These are phyloP conservation scores for Paecilomyces fulvus DNA, from an alignment of 2,329 filamentous ascomycete genomes.

Conservation along the genomic window DNA sequence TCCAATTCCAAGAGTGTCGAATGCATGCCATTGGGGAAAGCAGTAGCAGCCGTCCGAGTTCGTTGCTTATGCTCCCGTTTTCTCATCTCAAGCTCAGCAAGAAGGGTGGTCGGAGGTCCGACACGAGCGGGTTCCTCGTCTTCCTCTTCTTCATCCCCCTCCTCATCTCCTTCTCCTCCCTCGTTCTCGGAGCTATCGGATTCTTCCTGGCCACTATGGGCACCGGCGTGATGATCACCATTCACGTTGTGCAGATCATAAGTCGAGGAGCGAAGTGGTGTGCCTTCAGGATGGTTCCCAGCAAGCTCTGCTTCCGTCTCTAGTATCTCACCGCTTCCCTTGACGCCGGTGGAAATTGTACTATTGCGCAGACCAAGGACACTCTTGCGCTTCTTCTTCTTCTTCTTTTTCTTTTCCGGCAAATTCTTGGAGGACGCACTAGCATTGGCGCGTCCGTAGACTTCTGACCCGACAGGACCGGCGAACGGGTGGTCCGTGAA, in stretches of 20 bases:
- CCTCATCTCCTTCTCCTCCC: slow-evolving; percentile 40
- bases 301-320: slow-evolving; percentile 11
- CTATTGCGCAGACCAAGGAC: slow-evolving; percentile 16
- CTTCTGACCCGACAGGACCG: slow-evolving; percentile 64
- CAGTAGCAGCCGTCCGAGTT: slow-evolving; percentile 57
- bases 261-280: slow-evolving; percentile 7
- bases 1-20: slow-evolving; percentile 86
- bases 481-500: slow-evolving; percentile 86
- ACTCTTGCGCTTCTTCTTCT: slow-evolving; percentile 22
- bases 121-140: slow-evolving; percentile 43
- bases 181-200: slow-evolving; percentile 17
- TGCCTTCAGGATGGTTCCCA: slow-evolving; percentile 12
- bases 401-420: slow-evolving; percentile 21
- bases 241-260: slow-evolving; percentile 7
- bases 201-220: slow-evolving; percentile 14
- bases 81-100: slow-evolving; percentile 84
- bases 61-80: slow-evolving; percentile 82
- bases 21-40: slow-evolving; percentile 70
- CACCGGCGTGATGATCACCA: slow-evolving; percentile 8
- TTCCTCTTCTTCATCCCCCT: slow-evolving; percentile 39
- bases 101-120: slow-evolving; percentile 75
- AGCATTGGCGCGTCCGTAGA: slow-evolving; percentile 52
- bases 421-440: slow-evolving; percentile 17
- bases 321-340: slow-evolving; percentile 6
- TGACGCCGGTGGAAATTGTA: slow-evolving; percentile 10